A percentile compares a stretch with the other conserved stretches of the same genome.
phyloP scores from a whole-genome alignment of 169 alveolate genomes.

The Eimeria nieschulzi region DNA sequence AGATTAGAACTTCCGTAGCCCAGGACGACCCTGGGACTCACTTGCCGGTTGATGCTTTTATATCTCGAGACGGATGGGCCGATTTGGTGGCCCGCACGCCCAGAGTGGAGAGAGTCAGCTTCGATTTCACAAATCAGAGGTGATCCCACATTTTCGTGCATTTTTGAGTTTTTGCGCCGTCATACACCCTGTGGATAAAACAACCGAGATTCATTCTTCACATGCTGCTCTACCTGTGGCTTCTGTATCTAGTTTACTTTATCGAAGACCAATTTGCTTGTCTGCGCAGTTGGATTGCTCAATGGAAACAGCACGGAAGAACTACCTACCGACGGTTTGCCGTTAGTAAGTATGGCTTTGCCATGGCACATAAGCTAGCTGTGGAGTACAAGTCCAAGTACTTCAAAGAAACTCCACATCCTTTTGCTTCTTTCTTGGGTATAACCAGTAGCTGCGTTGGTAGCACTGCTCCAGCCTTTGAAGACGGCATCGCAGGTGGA shows the following conservation, averaged over 20 bases:
- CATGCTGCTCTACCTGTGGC: too few relatives aligned
- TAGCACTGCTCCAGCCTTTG: not conserved
- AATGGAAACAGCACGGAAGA: constrained; percentile 53
- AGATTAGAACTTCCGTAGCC: not conserved
- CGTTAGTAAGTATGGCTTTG: constrained; percentile 29
- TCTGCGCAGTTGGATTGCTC: constrained; percentile 51
- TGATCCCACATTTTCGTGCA: not conserved
- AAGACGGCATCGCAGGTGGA: not conserved
- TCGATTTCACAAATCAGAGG: constrained; percentile 50
- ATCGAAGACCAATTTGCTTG: too few relatives aligned
- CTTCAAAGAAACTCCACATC: not conserved
- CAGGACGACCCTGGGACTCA: not conserved
- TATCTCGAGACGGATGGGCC: not conserved
- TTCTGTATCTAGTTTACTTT: too few relatives aligned
- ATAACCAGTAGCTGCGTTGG: not conserved
- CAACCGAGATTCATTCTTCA: too few relatives aligned
- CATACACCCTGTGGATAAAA: too few relatives aligned
- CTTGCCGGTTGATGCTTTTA: not conserved
- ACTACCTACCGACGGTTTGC: constrained; percentile 58
- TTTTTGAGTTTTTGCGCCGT: too few relatives aligned
- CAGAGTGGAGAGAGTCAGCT: constrained; percentile 40
- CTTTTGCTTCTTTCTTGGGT: not conserved
- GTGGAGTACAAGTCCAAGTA: constrained; percentile 24
- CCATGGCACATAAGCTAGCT: constrained; percentile 26
- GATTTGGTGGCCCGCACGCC: constrained; percentile 18